phyloP scores from a whole-genome alignment of 768 basidiomycete species.

The Lentinus tigrinus region DNA sequence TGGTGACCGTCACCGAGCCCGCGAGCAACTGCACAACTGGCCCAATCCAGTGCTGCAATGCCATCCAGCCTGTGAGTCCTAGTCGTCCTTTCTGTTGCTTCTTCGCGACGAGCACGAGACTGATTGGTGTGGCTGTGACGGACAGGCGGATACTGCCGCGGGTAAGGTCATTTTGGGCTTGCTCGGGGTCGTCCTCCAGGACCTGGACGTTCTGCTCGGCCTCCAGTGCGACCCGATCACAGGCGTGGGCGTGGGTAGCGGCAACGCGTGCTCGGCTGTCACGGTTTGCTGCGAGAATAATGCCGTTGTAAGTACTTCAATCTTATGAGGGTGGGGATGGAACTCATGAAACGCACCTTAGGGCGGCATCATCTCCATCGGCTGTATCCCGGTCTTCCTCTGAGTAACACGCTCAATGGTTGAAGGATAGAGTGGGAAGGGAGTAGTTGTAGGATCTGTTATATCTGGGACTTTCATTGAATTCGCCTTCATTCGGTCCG shows the following conservation, averaged over 20 bases:
- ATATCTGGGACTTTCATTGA: too few relatives aligned
- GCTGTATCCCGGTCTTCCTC: conserved; percentile 15
- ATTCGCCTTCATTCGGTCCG: too few relatives aligned
- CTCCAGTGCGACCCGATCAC: conserved; percentile 20
- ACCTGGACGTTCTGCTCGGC: conserved; percentile 19
- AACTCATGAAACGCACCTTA: too few relatives aligned
- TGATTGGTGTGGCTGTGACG: background rate
- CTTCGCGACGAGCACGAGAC: too few relatives aligned
- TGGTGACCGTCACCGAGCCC: background rate
- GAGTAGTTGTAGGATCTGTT: too few relatives aligned
- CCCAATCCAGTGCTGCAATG: conserved; percentile 15
- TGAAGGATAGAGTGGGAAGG: too few relatives aligned
- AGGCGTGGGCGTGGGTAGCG: conserved; percentile 9
- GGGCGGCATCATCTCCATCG: conserved; percentile 13
- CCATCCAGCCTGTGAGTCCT: background rate
- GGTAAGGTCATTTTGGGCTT: conserved; percentile 9
- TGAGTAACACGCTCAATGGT: background rate
- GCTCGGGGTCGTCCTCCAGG: conserved; percentile 19
- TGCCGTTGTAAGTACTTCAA: background rate
- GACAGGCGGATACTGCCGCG: background rate
- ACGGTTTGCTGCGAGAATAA: conserved; percentile 15
- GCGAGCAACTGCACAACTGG: conserved; percentile 14
- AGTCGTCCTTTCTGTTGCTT: background rate
- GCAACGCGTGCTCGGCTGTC: conserved; percentile 8
- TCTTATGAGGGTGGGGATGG: too few relatives aligned